Evolutionary conservation across 106 monocot species (phyloP).

Genomic region (Acorus calamus): DNA sequence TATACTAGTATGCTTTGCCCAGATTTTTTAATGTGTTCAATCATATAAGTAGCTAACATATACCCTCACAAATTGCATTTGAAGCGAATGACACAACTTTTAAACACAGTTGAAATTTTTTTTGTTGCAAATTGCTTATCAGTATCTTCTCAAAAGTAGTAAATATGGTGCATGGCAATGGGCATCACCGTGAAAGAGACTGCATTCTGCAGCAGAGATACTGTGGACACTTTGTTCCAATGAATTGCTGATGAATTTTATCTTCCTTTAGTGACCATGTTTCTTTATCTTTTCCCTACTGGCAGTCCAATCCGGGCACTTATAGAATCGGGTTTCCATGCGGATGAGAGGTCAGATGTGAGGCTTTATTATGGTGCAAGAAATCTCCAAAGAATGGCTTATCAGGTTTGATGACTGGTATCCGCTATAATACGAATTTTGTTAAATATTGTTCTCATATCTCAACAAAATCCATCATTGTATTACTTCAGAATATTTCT

Average conservation of each 20-base stretch:
- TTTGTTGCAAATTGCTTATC: too few species aligned
- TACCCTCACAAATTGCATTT: too few species aligned
- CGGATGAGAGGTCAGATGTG: conserved; percentile 62
- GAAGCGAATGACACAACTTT: too few species aligned
- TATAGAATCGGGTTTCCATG: conserved; percentile 66
- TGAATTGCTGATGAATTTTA: background rate
- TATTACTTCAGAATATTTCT: conserved; percentile 1
- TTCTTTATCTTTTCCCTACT: conserved; percentile 11
- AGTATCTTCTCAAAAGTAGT: too few species aligned
- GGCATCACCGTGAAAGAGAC: too few species aligned
- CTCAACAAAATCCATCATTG: background rate
- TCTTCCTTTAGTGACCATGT: background rate
- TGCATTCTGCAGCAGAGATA: too few species aligned
- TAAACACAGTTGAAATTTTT: too few species aligned
- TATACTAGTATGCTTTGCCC: too few species aligned
- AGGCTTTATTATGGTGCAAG: conserved; percentile 84
- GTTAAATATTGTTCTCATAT: conserved; percentile 1
- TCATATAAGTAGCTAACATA: too few species aligned
- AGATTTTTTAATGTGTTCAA: too few species aligned
- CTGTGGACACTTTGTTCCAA: too few species aligned
- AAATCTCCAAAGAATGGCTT: conserved; percentile 88
- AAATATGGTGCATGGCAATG: too few species aligned
- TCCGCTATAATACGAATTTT: background rate
- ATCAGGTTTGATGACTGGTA: conserved; percentile 46
- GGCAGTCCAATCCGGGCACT: conserved; percentile 84